Evolutionary conservation across 345 rosid species (phyloP), one percentile per base, ranked within the genome.

Genomic region (Moricandia arvensis): DNA sequence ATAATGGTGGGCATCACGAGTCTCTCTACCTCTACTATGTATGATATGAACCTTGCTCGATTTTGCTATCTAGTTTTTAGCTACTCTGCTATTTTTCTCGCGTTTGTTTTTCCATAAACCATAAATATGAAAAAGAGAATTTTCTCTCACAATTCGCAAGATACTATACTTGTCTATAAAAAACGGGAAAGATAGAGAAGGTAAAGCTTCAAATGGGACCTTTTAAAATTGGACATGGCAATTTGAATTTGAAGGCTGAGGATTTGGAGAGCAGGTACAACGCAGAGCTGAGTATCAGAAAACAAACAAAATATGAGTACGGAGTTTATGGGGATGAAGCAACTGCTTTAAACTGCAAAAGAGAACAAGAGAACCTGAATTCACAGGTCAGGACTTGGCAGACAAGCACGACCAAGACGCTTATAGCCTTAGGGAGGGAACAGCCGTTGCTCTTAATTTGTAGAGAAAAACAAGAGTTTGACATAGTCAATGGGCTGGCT

Each of bases 141-240:
- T 10, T 12, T 43, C 49, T 13, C 51, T 43, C 51, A 5, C 13
- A 5, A 43, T 43, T 43, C 51, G 6, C 0, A 4, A 5, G 16
- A 43, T 6, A 43, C 16, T 43, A 43, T 43, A 4, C 12, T 43
- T 43, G 51, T 43, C 38, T 8, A 11, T 21, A 24, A 21, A 21
- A 72, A 75, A 67, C 8, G 49, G 12, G 49, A 41, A 41, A 2
- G n/a, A n/a, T n/a, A 17, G 62, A 31, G 1, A 82, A 68, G 74
- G 75, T 57, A 83, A 75, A 34, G 80, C 54, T 59, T 35, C 69
- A 7, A 53, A 2, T 78, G 31, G 30, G 24, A 21, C 21, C 10
- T 31, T 38, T 66, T 30, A 35, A 30, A 59, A 9, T 34, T n/a
- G 73, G 67, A 47, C 29, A 13, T 31, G 67, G 30, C 15, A 9